A percentile compares a stretch with the other conserved stretches of the same genome.
Evolutionary conservation across 176 grass and related monocot species (phyloP).

Genomic region (Aegilops longissima): DNA sequence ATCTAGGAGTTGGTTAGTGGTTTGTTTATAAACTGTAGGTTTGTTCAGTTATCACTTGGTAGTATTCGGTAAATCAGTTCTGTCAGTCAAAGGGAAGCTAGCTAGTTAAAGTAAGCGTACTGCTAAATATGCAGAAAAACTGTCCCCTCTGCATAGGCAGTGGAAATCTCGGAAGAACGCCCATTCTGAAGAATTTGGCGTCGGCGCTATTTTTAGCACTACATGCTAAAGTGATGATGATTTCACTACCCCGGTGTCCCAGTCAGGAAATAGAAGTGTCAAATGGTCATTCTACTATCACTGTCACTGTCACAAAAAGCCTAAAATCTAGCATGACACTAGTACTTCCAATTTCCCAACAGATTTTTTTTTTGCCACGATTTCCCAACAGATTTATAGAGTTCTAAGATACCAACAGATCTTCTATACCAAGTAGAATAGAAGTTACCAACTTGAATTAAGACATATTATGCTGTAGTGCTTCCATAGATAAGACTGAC

Average conservation of each 20-base stretch:
- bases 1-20: background rate
- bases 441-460: background rate
- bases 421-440: too few species aligned
- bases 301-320: background rate
- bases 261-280: background rate
- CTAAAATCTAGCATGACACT: background rate
- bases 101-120: background rate
- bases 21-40: background rate
- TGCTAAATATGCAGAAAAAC: background rate
- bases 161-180: background rate
- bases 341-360: background rate
- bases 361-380: too few species aligned
- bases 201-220: background rate
- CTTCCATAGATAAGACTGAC: slow-evolving; percentile 1
- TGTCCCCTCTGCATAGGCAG: background rate
- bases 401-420: too few species aligned
- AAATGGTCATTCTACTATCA: background rate
- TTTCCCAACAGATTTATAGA: background rate
- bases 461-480: background rate
- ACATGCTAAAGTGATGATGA: background rate
- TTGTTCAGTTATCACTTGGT: background rate
- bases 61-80: background rate
- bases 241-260: background rate
- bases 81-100: background rate
- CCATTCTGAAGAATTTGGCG: background rate